phyloP scores from a whole-genome alignment of 345 rosid genomes.

The Cardamine occulta region DNA sequence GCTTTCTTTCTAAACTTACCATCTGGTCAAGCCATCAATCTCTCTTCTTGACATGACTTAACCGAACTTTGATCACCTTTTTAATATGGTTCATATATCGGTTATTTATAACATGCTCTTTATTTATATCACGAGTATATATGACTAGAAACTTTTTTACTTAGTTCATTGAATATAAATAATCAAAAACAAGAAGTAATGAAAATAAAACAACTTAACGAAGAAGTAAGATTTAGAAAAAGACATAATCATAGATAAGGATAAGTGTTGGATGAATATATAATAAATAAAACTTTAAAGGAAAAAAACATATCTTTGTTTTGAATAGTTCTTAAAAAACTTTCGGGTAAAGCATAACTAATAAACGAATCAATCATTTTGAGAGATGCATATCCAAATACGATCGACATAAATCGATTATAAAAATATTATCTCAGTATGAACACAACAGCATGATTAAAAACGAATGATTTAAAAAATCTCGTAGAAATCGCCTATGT shows the following conservation, averaged over 20 bases:
- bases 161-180: neutral
- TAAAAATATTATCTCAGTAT: neutral
- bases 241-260: constrained; percentile 16
- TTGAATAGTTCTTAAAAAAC: neutral
- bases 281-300: neutral
- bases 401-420: constrained; percentile 3
- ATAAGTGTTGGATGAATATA: neutral
- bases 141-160: neutral
- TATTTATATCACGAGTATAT: neutral
- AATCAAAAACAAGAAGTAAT: neutral
- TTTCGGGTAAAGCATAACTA: constrained; percentile 8
- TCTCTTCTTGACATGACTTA: neutral
- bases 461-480: neutral
- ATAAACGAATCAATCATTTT: neutral
- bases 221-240: neutral
- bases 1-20: neutral
- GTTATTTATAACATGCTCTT: neutral
- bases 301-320: neutral
- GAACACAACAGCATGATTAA: neutral
- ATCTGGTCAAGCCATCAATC: neutral
- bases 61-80: neutral
- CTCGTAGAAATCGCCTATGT: neutral
- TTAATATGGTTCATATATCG: neutral
- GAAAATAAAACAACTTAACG: neutral
- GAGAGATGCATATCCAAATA: constrained; percentile 15